Evolutionary conservation across 2,329 filamentous ascomycete species (phyloP), one percentile per base, ranked within the genome.

Genomic region (Blumeria hordei): DNA sequence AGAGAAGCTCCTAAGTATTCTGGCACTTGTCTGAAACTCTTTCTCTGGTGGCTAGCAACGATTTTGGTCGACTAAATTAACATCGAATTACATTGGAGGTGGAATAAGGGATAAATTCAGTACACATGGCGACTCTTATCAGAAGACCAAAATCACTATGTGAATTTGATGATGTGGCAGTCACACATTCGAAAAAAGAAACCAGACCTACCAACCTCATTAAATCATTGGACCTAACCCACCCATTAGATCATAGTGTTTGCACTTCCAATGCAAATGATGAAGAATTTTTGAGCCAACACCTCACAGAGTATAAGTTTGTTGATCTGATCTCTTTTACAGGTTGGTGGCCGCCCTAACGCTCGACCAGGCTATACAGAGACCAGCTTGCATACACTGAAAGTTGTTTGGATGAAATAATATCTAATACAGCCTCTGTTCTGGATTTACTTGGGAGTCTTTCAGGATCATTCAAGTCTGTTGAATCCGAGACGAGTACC

Each of bases 401-500:
- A 64, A 76, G 81, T 16, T 87, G 96, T 67, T 75, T 98, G 43
- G 82, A 88, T 59, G 77, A 77, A 43, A 74, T 98, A 12, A 75
- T 95, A 28, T 71, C 76, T 33, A 86, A 88, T 65, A 88, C 90
- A 1, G 78, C 85, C 55, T 76, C 76, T 16, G 83, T 88, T 0
- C 73, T 98, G 41, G 74, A 80, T 45, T 73, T 93, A 16, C 74
- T 98, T 33, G 81, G 84, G 14, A 80, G 77, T 0, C 74, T 98
- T 14, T 88, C 88, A 12, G 78, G 82, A 62, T 90, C 88, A 5
- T 98, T 98, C 70, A 81, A 82, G 60, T 74, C 82, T 0, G 90
- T 98, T 52, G 88, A 95, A 62, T 73, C 77, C 9, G 90, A 96
- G 69, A 98, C 92, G 0, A 85, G 83, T n/a, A 82, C 84, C 12